Base-by-base conservation (phyloP, 2,329 filamentous ascomycete species). In the Microcyclosporella mali region DNA sequence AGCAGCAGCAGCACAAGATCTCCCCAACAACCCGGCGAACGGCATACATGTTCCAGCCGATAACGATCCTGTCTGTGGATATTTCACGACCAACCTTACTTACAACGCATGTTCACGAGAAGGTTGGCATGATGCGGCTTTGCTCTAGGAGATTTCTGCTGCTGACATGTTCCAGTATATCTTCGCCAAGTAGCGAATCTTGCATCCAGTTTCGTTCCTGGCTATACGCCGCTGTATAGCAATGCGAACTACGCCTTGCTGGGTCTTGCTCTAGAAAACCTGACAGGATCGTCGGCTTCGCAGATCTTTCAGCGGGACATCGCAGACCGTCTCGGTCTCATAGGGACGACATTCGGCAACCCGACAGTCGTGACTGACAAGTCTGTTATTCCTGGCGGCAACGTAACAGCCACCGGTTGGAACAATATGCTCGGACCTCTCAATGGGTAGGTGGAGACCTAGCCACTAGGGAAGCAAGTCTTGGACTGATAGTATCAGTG, bases 401-500 rank as follows among this genome's bases (percentile, higher is more conserved):
- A 52, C 19, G 28, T 27, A 17, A 43, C 41, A 30, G 37, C 29
- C 19, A 42, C 40, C 29, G 39, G 40, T 9, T 53, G 50, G 50
- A 41, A 53, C 32, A 49, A 53, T 28, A 32, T 38, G 66, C 70
- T 41, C 12, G 49, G 43, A 11, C 52, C 45, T 57, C 62, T 12
- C 66, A 68, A 6, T 66, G 65, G 27, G 62, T 70, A 25, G 71
- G 66, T 52, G 6, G 21, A 25, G 9, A 25, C 21, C 21, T 6
- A 25, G 9, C 4, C 21, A 25, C 4, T 75, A 43, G 56, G 67
- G 33, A 59, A 60, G 1, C 61, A n/a, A 32, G n/a, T n/a, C n/a
- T 31, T 35, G 17, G 34, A 18, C 16, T 28, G n/a, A 19, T 11
- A 25, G 19, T 15, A n/a, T 1, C 27, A 43, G 40, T 4, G 47